phyloP scores from a whole-genome alignment of 164 flowering plant genomes.

The Liquidambar formosana region DNA sequence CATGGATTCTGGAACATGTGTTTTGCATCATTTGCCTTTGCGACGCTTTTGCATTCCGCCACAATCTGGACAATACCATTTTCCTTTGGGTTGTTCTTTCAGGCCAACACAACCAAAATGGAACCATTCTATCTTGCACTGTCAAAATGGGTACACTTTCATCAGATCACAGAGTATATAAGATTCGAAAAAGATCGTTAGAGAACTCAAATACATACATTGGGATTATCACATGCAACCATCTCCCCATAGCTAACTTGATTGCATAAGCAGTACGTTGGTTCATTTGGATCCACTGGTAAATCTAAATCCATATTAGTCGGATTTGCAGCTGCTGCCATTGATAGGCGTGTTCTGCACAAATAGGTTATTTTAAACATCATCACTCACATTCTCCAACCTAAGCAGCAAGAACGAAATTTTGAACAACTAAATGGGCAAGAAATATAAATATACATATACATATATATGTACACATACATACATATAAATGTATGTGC shows the following conservation, averaged over 20 bases:
- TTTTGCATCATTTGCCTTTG: not conserved
- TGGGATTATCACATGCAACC: slow-evolving; percentile 94
- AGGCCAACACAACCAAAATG: slow-evolving; percentile 1
- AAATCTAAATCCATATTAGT: slow-evolving; percentile 77
- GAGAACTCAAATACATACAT: slow-evolving; percentile 42
- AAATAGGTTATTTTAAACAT: not conserved
- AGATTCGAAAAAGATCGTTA: not conserved
- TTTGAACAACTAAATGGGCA: not conserved
- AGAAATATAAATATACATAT: not conserved
- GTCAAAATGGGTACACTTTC: not conserved
- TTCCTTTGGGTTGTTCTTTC: slow-evolving; percentile 9
- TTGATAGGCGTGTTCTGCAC: slow-evolving; percentile 61
- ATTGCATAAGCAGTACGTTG: slow-evolving; percentile 94
- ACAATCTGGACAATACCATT: slow-evolving; percentile 6
- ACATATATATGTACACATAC: not conserved
- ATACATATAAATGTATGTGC: not conserved
- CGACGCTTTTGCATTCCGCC: not conserved
- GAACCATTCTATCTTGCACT: slow-evolving; percentile 9
- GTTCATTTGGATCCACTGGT: slow-evolving; percentile 99
- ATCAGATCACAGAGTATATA: not conserved
- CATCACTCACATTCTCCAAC: not conserved
- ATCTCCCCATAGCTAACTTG: slow-evolving; percentile 98
- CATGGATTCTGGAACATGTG: not conserved
- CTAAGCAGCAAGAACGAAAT: not conserved
- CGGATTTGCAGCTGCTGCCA: slow-evolving; percentile 49